Conservation (phyloP, 331 rosid genomes). For the Quercus phellos region DNA sequence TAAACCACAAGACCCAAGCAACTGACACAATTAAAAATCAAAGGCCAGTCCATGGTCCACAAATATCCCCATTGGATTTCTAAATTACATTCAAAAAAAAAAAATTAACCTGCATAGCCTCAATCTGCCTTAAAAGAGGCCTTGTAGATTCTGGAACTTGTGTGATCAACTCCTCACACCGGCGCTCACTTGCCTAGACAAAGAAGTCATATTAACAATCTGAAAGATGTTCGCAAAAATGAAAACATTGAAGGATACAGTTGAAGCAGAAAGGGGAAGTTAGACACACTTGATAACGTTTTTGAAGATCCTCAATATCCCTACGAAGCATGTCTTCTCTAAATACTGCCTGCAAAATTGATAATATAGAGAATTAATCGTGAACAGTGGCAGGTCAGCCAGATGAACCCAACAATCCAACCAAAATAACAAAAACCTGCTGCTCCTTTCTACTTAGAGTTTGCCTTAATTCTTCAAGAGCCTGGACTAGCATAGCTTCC, state of each 20-base stretch:
- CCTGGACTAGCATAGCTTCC: constrained; percentile 90
- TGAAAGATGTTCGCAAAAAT: constrained; percentile 14
- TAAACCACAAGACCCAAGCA: constrained; percentile 21
- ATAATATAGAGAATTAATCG: constrained; percentile 13
- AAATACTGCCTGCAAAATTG: constrained; percentile 64
- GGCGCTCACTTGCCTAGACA: constrained; percentile 87
- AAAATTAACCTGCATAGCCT: constrained; percentile 84
- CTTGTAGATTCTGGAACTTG: constrained; percentile 98
- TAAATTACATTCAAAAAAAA: constrained; percentile 10
- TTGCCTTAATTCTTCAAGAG: constrained; percentile 92
- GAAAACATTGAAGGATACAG: neutral
- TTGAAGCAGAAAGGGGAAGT: constrained; percentile 17
- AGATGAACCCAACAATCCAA: constrained; percentile 15
- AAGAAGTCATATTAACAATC: constrained; percentile 22
- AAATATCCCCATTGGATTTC: neutral
- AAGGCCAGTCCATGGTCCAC: constrained; percentile 8
- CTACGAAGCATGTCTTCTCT: constrained; percentile 89
- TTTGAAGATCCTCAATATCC: constrained; percentile 93
- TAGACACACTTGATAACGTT: constrained; percentile 78
- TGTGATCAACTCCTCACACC: constrained; percentile 82
- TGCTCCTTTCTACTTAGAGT: constrained; percentile 92
- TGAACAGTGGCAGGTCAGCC: constrained; percentile 16
- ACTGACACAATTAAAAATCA: constrained; percentile 13
- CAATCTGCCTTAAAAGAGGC: constrained; percentile 95
- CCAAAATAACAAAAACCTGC: constrained; percentile 57